phyloP scores from a whole-genome alignment of 345 rosid genomes.

The Rubroshorea leprosula region DNA sequence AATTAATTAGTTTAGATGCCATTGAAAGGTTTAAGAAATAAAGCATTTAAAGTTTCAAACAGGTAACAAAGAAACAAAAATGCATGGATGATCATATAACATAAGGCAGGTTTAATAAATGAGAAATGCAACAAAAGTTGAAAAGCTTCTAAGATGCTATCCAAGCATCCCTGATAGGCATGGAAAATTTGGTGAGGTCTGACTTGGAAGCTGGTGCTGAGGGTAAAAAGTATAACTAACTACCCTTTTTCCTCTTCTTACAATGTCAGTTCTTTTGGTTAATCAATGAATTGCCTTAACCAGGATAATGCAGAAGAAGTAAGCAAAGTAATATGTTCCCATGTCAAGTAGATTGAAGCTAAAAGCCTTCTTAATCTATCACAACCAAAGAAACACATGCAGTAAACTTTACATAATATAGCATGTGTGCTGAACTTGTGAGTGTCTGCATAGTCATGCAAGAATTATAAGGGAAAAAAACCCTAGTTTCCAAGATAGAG shows the following conservation, averaged over 20 bases:
- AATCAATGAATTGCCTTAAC: slow-evolving; percentile 15
- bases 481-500: slow-evolving; percentile 6
- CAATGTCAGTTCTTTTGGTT: background rate
- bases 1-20: no score
- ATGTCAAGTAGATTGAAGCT: background rate
- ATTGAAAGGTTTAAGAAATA: no score
- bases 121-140: background rate
- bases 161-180: background rate
- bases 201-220: background rate
- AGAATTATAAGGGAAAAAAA: background rate
- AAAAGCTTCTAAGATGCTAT: background rate
- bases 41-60: background rate
- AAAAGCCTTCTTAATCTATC: background rate
- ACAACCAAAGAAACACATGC: background rate
- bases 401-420: background rate
- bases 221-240: background rate
- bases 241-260: no score
- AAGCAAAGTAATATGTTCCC: background rate
- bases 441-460: no score
- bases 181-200: background rate
- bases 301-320: background rate
- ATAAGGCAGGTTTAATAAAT: no score
- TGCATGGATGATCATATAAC: background rate
- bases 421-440: background rate
- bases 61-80: background rate